phyloP scores from a whole-genome alignment of 345 rosid species.

The Acer negundo region DNA sequence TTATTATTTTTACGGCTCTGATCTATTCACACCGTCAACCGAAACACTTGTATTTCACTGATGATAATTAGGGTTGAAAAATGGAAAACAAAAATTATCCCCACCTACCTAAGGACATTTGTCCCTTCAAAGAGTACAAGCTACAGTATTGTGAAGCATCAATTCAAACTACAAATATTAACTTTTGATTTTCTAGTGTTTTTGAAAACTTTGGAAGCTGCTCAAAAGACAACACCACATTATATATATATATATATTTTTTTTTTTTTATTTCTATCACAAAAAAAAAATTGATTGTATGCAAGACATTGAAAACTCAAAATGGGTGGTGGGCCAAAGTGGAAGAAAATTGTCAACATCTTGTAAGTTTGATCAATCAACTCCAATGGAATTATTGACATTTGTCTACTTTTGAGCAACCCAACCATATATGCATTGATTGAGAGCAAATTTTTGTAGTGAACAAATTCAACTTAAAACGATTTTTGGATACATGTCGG shows the following conservation, averaged over 20 bases:
- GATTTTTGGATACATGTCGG: conserved; percentile 20
- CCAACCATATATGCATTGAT: not conserved
- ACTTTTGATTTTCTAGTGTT: not conserved
- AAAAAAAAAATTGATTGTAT: not conserved
- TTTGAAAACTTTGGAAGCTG: conserved; percentile 18
- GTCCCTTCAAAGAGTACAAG: not conserved
- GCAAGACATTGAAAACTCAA: not conserved
- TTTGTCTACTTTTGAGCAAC: conserved; percentile 39
- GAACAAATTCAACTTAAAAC: conserved; percentile 7
- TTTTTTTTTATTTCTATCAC: not conserved
- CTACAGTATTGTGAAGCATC: not conserved
- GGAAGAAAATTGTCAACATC: conserved; percentile 32
- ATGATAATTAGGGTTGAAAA: not conserved
- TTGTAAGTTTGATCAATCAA: conserved; percentile 34
- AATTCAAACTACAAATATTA: conserved; percentile 11
- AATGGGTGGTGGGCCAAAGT: conserved; percentile 12
- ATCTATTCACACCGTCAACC: conserved; percentile 20
- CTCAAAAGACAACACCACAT: conserved; percentile 2
- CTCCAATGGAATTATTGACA: conserved; percentile 25
- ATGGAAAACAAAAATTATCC: not conserved
- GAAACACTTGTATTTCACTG: not conserved
- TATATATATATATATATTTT: not conserved
- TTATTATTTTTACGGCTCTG: conserved; percentile 21
- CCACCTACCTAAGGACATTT: not conserved
- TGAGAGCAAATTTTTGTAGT: not conserved